Evolutionary conservation across 2,329 filamentous ascomycete genomes (phyloP).

Genomic region (Penicillium sp.): DNA sequence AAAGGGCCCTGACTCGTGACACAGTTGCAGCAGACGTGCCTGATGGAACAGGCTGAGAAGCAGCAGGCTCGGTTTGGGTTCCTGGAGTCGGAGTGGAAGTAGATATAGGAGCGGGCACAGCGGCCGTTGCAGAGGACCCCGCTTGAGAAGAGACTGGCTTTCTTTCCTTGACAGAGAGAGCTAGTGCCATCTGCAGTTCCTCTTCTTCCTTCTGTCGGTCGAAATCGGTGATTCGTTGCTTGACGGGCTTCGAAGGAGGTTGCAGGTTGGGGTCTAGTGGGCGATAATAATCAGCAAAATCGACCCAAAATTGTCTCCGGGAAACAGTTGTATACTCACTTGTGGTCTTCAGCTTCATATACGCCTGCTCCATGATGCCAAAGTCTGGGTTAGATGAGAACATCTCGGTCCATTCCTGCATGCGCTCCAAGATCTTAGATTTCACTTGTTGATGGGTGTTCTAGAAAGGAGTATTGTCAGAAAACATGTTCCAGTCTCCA

Average conservation of each 20-base stretch:
- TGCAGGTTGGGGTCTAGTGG: constrained; percentile 80
- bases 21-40: constrained; percentile 96
- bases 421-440: constrained; percentile 92
- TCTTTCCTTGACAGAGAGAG: constrained; percentile 84
- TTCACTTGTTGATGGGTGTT: constrained; percentile 97
- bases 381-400: constrained; percentile 85
- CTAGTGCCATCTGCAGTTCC: constrained; percentile 92
- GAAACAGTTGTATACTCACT: constrained; percentile 43
- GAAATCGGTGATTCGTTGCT: constrained; percentile 82
- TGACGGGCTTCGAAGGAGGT: constrained; percentile 87
- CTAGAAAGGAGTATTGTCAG: constrained; percentile 28
- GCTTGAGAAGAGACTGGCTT: constrained; percentile 46
- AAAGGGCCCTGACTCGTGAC: constrained; percentile 87
- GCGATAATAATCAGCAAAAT: constrained; percentile 18
- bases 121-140: constrained; percentile 29
- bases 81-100: constrained; percentile 33
- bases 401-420: constrained; percentile 96
- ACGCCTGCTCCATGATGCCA: constrained; percentile 96
- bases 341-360: constrained; percentile 75
- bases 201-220: constrained; percentile 96
- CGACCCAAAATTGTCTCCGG: too few relatives aligned
- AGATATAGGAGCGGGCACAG: constrained; percentile 7
- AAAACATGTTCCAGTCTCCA: too few relatives aligned
- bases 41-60: constrained; percentile 62
- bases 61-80: constrained; percentile 41